Evolutionary conservation across 371 early-diverging fungal species (phyloP).

Genomic region (Actinomortierella ambigua): DNA sequence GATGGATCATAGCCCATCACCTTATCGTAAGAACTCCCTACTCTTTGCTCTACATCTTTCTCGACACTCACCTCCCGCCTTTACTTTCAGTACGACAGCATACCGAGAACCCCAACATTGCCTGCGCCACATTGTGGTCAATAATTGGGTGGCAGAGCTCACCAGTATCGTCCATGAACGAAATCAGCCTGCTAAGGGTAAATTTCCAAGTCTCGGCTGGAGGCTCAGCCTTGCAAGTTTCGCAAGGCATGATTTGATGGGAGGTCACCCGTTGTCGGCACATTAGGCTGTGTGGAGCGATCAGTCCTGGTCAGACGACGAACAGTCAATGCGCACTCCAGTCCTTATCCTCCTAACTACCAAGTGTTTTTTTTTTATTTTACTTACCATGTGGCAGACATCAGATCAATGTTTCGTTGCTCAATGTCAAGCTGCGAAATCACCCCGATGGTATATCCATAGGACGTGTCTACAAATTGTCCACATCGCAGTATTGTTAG

Average conservation of each 20-base stretch:
- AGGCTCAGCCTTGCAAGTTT: conserved; percentile 11
- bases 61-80: no score
- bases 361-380: not conserved
- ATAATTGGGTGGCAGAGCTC: conserved; percentile 32
- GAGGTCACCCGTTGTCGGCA: conserved; percentile 22
- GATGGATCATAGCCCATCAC: no score
- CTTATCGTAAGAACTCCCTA: no score
- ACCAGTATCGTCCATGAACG: conserved; percentile 43
- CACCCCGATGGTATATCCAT: conserved; percentile 22
- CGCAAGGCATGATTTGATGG: conserved; percentile 26
- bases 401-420: conserved; percentile 11
- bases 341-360: not conserved
- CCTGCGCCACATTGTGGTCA: conserved; percentile 8
- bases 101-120: conserved; percentile 22
- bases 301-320: not conserved
- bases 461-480: conserved; percentile 8
- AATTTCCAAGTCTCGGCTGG: conserved; percentile 23
- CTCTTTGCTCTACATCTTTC: no score
- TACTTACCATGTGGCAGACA: conserved; percentile 30
- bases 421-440: conserved; percentile 35
- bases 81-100: conserved; percentile 16
- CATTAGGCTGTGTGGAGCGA: conserved; percentile 8
- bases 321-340: not conserved
- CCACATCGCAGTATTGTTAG: no score
- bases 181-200: conserved; percentile 16